These are phyloP conservation scores for Oryza glaberrima DNA, from an alignment of 176 grass and related monocot genomes.

Conservation along the genomic window DNA sequence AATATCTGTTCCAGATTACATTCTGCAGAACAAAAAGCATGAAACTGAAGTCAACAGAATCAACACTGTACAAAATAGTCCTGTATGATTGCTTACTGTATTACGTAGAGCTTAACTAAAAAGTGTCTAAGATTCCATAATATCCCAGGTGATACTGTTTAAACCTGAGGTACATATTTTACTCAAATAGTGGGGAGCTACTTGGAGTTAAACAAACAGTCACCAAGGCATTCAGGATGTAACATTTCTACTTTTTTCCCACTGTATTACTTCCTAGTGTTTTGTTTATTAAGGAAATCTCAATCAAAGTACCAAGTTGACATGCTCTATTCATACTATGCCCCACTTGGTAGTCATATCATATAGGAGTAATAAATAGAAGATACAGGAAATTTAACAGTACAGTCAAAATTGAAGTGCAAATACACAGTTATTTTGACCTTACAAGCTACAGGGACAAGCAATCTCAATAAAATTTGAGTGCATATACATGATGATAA, in stretches of 20 bases:
- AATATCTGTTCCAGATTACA: constrained; percentile 10
- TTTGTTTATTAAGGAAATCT: not conserved
- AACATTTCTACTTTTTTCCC: constrained; percentile 20
- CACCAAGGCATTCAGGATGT: not conserved
- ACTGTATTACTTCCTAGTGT: constrained; percentile 6
- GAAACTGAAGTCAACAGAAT: not conserved
- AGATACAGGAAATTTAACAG: not conserved
- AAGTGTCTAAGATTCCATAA: constrained; percentile 1
- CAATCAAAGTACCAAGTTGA: not conserved
- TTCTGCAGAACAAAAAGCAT: not conserved
- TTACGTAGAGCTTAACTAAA: not conserved
- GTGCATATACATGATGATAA: constrained; percentile 19
- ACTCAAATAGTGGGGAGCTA: not conserved
- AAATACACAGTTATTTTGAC: not conserved
- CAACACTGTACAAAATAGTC: not conserved
- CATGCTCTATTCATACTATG: not conserved
- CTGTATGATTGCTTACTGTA: not conserved
- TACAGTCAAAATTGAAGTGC: not conserved
- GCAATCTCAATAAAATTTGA: not conserved
- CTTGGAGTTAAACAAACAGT: not conserved
- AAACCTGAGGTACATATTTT: not conserved
- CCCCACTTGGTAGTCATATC: not conserved
- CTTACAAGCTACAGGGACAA: constrained; percentile 15
- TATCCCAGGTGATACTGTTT: not conserved
- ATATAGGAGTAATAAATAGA: not conserved